phyloP scores from a whole-genome alignment of 306 rosid genomes.

The Castanospermum australe region DNA sequence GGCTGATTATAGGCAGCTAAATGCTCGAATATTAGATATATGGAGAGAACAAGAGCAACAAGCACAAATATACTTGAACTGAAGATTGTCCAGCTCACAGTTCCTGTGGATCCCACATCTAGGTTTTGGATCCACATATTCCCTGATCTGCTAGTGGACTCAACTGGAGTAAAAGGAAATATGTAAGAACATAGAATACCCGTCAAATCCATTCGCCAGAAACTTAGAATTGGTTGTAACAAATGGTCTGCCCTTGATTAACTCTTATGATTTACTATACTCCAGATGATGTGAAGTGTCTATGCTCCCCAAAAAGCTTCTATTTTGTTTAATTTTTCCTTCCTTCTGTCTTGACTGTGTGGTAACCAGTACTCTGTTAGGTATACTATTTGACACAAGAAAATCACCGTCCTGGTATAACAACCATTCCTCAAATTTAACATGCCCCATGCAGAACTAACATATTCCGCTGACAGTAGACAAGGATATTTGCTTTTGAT shows the following conservation, averaged over 20 bases:
- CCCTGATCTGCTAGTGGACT: conserved; percentile 67
- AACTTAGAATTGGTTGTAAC: conserved; percentile 11
- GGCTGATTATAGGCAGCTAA: conserved; percentile 95
- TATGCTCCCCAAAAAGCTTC: background rate
- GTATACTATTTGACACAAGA: background rate
- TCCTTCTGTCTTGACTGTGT: background rate
- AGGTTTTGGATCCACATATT: conserved; percentile 52
- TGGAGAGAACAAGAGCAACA: conserved; percentile 82
- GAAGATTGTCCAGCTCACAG: conserved; percentile 74
- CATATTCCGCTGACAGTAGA: background rate
- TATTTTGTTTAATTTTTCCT: background rate
- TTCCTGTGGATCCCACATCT: conserved; percentile 48
- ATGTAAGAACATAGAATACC: conserved; percentile 47
- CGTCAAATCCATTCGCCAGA: conserved; percentile 62
- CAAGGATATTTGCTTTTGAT: background rate
- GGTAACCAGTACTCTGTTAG: conserved; percentile 4
- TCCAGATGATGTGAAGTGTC: background rate
- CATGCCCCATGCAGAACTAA: background rate
- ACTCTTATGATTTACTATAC: background rate
- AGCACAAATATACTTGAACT: conserved; percentile 85
- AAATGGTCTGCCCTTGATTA: conserved; percentile 12
- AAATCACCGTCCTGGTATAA: background rate
- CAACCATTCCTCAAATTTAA: background rate
- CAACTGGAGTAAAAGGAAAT: conserved; percentile 56
- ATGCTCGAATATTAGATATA: conserved; percentile 86